Base-by-base conservation (phyloP, 2,329 filamentous ascomycete species). In the Ophiognomonia clavigignenti-juglandacearum region DNA sequence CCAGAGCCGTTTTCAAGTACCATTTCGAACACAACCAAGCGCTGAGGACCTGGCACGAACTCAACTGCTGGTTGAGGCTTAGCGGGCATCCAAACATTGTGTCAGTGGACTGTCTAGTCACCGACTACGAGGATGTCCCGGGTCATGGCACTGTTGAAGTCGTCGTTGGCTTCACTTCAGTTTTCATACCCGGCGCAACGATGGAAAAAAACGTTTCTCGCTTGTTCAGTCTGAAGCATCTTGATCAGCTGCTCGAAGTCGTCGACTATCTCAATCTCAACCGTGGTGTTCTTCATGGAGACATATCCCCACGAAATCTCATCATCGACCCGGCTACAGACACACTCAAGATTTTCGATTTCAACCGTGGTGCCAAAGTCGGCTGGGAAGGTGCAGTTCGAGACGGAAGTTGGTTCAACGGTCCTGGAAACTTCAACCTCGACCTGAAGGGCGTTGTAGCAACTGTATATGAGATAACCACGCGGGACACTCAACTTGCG, bases 211-310 rank as follows among this genome's bases (percentile, higher is more conserved):
- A 60, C 38, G 51, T 35, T 26, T 54, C 54, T 4, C 56, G 60
- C 8, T 36, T 56, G 6, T 71, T 70, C 43, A 61, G 59, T 51
- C 53, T 70, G 1, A 35, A 60, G 42, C 69, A 64, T 61, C 53
- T 69, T 0, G 48, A 57, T 14, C 67, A 72, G 46, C 61, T 71
- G 1, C 61, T 60, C 1, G 7, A 55, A 0, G 59, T 66, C 6
- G 57, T 70, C 7, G 66, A 71, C 44, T 58, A 62, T 29, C 54
- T 71, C 22, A 70, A 71, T 43, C 53, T 69, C 10, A 45, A 58
- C 29, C 52, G 62, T 29, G 65, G 67, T 23, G 60, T 71, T 31
- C 52, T 57, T 34, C 68, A 71, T 52, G 61, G 67, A 48, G 68
- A 69, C 45, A 57, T 71, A 41, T 59, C 61, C 4, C 51, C 63